Conservation (phyloP, 805 yeast species). For the Torulaspora gathmanii region DNA sequence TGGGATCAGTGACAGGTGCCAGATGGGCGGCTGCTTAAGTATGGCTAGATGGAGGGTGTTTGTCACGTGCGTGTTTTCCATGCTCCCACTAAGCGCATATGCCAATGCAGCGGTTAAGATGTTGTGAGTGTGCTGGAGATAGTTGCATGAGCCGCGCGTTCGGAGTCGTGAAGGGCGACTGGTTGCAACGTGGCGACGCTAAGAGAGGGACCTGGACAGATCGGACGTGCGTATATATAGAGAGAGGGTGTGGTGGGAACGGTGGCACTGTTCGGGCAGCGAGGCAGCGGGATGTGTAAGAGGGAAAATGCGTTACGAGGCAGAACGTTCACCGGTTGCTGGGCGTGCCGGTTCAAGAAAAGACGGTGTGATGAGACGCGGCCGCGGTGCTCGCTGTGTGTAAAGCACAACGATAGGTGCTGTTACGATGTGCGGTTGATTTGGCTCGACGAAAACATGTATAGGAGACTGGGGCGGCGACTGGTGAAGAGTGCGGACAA, state of each 20-base stretch:
- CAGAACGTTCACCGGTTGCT: constrained; percentile 35
- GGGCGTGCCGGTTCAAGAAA: constrained; percentile 36
- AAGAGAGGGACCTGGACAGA: too few relatives aligned
- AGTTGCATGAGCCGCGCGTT: not conserved
- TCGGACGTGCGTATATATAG: too few relatives aligned
- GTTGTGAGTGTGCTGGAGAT: not conserved
- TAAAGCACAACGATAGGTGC: constrained; percentile 25
- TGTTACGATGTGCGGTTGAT: constrained; percentile 31
- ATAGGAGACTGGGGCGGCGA: constrained; percentile 6
- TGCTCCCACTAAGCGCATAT: not conserved
- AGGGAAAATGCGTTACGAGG: constrained; percentile 9
- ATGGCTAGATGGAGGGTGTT: too few relatives aligned
- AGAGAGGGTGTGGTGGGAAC: too few relatives aligned
- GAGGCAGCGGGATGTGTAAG: not conserved
- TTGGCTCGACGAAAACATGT: constrained; percentile 30
- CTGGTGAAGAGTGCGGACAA: not conserved
- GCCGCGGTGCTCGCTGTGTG: constrained; percentile 31
- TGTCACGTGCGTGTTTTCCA: not conserved
- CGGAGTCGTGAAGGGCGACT: too few relatives aligned
- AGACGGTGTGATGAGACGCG: constrained; percentile 31
- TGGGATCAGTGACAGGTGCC: too few relatives aligned
- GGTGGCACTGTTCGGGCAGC: too few relatives aligned
- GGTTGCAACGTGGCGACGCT: too few relatives aligned
- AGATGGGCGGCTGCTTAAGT: too few relatives aligned
- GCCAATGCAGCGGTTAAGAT: not conserved